Base-by-base conservation (phyloP, 2,329 filamentous ascomycete species). In the Aureobasidium namibiae region DNA sequence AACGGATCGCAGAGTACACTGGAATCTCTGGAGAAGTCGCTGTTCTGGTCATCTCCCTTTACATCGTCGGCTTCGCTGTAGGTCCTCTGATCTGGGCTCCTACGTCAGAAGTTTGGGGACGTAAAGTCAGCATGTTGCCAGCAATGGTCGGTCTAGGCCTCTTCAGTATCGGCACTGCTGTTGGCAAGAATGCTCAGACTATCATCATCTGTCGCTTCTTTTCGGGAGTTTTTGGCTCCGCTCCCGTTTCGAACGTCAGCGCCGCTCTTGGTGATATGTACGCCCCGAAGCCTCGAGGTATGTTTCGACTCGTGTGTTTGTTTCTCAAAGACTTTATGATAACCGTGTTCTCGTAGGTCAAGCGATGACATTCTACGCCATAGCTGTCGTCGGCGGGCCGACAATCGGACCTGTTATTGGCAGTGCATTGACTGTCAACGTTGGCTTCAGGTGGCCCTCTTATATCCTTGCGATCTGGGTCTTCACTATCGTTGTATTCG, bases 371-470 rank as follows among this genome's bases (percentile, higher is more conserved):
- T 70, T 74, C 49, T 74, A 75, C 58, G 70, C 74, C 0, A 65
- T 76, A 7, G 69, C 72, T 45, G 71, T 79, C 41, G 70, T 71
- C 54, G 16, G 67, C 66, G 73, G 76, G 2, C 73, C 76, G 1
- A 68, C 74, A 2, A 60, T 79, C 5, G 76, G 71, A 0, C 77
- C 77, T 2, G 63, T 75, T 9, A 70, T 78, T 13, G 76, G 76
- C 16, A 67, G 72, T 2, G 73, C 74, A 1, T 61, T 79, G 1
- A 68, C 57, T 14, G 39, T 53, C n/a, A 69, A 69, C 33, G 65
- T 78, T 2, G 72, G 74, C n/a, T 78, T 75, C 75, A 67, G 75
- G 54, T 78, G 76, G 76, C 75, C 73, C 0, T 73, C 72, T 52
- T 78, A 78, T 59, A 71, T 77, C 42, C 68, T 72, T 39, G 74